These are phyloP conservation scores for Silene uniflora DNA, from an alignment of 148 eudicot genomes.

Conservation along the genomic window DNA sequence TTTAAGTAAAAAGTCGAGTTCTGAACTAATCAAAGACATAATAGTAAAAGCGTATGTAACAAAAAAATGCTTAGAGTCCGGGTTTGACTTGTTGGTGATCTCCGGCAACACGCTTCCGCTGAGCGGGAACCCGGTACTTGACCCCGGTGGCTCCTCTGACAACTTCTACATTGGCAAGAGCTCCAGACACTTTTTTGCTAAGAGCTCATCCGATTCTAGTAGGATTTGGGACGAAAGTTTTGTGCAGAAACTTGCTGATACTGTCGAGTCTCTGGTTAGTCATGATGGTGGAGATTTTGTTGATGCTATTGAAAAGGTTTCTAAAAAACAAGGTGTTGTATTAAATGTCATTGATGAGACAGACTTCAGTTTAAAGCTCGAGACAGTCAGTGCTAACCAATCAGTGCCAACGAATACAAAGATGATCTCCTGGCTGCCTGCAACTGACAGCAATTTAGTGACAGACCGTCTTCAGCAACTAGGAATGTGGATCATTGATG, in stretches of 20 bases:
- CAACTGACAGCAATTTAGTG: slow-evolving; percentile 35
- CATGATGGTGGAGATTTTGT: slow-evolving; percentile 29
- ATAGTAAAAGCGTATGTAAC: slow-evolving; percentile 47
- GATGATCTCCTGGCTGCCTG: slow-evolving; percentile 57
- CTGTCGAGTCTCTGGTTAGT: slow-evolving; percentile 23
- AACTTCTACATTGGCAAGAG: slow-evolving; percentile 50
- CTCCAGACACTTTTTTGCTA: slow-evolving; percentile 35
- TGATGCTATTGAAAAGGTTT: slow-evolving; percentile 31
- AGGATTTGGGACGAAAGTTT: slow-evolving; percentile 47
- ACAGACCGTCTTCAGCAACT: slow-evolving; percentile 42
- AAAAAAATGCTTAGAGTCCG: slow-evolving; percentile 53
- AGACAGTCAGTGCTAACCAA: slow-evolving; percentile 24
- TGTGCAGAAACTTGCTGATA: slow-evolving; percentile 25
- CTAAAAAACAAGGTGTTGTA: slow-evolving; percentile 33
- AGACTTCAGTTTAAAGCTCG: slow-evolving; percentile 36
- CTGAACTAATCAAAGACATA: slow-evolving; percentile 40
- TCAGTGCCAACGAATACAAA: slow-evolving; percentile 36
- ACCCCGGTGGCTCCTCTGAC: slow-evolving; percentile 25
- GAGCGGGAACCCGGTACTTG: slow-evolving; percentile 32
- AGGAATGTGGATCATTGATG: slow-evolving; percentile 69
- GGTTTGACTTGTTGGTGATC: slow-evolving; percentile 53
- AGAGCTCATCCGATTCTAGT: slow-evolving; percentile 47
- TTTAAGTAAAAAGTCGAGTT: slow-evolving; percentile 27
- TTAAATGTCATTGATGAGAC: slow-evolving; percentile 38
- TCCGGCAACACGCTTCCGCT: slow-evolving; percentile 51